Conservation (phyloP, 768 basidiomycete genomes). For the Auricularia auricula-judae region DNA sequence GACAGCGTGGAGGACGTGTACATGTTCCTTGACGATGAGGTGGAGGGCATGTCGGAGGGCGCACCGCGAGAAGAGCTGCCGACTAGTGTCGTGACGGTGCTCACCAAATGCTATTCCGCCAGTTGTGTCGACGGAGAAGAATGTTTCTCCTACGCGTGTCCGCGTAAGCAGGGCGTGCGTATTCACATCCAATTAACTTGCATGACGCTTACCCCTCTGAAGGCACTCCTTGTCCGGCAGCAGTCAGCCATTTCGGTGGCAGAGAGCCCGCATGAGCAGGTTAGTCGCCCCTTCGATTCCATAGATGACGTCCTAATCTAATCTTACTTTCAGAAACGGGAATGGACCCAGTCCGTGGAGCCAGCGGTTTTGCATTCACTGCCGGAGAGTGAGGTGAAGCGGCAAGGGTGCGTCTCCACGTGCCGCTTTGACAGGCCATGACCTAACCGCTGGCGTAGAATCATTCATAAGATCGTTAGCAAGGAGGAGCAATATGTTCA, state of each 20-base stretch:
- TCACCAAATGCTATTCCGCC: constrained; percentile 32
- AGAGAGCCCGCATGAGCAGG: neutral
- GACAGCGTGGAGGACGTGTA: constrained; percentile 29
- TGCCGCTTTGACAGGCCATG: neutral
- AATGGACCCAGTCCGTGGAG: constrained; percentile 45
- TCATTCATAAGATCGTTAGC: constrained; percentile 29
- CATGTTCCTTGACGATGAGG: constrained; percentile 26
- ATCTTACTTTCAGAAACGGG: constrained; percentile 21
- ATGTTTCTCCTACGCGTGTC: constrained; percentile 33
- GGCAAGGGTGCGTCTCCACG: constrained; percentile 48
- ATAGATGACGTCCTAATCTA: neutral
- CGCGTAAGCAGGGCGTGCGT: constrained; percentile 41
- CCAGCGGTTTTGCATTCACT: constrained; percentile 40
- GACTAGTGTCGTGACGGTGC: constrained; percentile 28
- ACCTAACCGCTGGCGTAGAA: constrained; percentile 8
- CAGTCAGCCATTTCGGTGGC: neutral
- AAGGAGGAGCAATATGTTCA: constrained; percentile 30
- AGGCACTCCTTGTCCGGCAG: neutral
- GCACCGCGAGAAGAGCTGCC: constrained; percentile 16
- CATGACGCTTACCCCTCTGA: neutral
- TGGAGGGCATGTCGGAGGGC: constrained; percentile 2
- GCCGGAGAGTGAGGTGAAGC: constrained; percentile 64
- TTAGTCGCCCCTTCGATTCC: neutral
- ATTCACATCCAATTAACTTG: neutral
- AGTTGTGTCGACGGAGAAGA: constrained; percentile 23